Percentiles rank a stretch among this genome's conserved stretches.
These are phyloP conservation scores for Raffaelea ambrosiae DNA, from an alignment of 2,329 filamentous ascomycete species.

Conservation along the genomic window DNA sequence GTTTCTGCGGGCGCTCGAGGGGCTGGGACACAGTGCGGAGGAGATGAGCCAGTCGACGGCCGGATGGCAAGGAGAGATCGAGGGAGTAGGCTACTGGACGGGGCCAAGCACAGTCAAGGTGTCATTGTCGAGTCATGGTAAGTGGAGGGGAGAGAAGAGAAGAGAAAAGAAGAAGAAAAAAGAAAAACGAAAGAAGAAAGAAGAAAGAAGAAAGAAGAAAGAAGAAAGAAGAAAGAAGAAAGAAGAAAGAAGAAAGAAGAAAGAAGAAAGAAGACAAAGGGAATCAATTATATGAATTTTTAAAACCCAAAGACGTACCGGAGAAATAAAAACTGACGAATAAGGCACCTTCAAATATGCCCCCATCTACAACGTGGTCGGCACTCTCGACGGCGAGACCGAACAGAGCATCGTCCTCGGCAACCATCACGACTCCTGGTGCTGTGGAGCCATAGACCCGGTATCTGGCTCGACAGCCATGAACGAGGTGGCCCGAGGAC, in stretches of 20 bases:
- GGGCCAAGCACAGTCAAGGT: background rate
- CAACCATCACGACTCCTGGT: background rate
- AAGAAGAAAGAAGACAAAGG: too few species aligned
- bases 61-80: background rate
- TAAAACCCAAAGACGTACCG: too few species aligned
- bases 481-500: slow-evolving; percentile 65
- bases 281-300: too few species aligned
- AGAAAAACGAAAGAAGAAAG: too few species aligned
- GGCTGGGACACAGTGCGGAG: background rate
- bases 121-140: background rate
- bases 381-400: background rate
- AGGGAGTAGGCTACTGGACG: background rate
- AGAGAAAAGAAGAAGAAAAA: too few species aligned
- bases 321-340: background rate
- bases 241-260: too few species aligned
- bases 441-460: slow-evolving; percentile 29
- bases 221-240: too few species aligned
- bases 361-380: background rate
- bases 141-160: too few species aligned
- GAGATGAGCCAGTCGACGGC: background rate
- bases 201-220: too few species aligned
- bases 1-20: slow-evolving; percentile 1
- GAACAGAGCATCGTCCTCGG: background rate
- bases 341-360: background rate
- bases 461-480: slow-evolving; percentile 72